phyloP scores from a whole-genome alignment of 73 alveolate genomes.

The Tetrahymena thermophila region DNA sequence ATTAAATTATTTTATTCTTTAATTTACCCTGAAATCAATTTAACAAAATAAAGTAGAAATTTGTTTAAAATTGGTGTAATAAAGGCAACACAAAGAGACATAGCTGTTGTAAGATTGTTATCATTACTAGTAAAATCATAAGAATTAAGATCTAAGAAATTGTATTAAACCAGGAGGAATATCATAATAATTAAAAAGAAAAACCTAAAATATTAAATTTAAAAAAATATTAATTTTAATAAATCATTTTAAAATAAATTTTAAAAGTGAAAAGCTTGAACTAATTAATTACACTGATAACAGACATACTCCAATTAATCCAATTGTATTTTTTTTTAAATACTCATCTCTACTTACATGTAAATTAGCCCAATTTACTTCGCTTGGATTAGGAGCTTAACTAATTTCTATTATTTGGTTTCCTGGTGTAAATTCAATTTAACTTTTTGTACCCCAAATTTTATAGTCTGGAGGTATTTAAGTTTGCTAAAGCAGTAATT shows the following conservation, averaged over 20 bases:
- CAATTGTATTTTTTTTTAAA: neutral
- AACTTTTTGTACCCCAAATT: neutral
- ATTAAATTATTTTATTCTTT: no score
- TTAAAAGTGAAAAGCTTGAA: neutral
- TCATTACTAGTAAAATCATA: neutral
- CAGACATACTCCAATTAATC: neutral
- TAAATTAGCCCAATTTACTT: neutral
- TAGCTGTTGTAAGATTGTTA: neutral
- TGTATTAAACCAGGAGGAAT: neutral
- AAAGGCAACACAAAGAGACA: neutral
- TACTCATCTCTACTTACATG: neutral
- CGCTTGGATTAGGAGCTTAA: neutral
- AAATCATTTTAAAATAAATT: neutral
- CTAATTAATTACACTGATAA: neutral
- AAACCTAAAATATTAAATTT: neutral
- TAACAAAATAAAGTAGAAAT: neutral
- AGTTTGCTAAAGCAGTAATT: neutral
- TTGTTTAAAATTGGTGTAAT: neutral
- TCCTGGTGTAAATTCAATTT: neutral
- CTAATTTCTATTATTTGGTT: neutral
- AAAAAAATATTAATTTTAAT: neutral
- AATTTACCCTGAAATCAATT: neutral
- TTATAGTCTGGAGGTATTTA: neutral
- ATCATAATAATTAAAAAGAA: neutral
- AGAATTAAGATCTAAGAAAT: neutral